Evolutionary conservation across 306 rosid species (phyloP).

Genomic region (Medicago lupulina): DNA sequence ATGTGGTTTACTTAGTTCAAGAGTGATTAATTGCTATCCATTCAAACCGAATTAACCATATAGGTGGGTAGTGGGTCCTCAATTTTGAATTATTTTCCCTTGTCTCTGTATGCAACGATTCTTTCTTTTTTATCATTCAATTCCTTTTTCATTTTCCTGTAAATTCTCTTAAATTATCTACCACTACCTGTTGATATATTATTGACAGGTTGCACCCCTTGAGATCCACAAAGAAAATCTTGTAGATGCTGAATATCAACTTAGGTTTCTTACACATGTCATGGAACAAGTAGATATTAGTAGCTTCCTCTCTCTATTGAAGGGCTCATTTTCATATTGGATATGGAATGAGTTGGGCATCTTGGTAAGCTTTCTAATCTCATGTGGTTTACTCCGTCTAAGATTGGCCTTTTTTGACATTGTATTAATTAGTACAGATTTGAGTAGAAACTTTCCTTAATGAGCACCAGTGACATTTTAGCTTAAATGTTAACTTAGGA

Average conservation of each 20-base stretch:
- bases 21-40: neutral
- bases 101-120: neutral
- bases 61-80: neutral
- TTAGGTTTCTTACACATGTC: constrained; percentile 71
- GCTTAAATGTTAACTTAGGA: constrained; percentile 2
- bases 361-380: constrained; percentile 58
- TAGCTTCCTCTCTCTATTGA: constrained; percentile 71
- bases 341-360: constrained; percentile 83
- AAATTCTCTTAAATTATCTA: constrained; percentile 15
- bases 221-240: constrained; percentile 69
- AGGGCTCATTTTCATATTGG: constrained; percentile 88
- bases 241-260: constrained; percentile 86
- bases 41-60: constrained; percentile 18
- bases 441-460: neutral
- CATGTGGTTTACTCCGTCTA: no score
- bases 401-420: neutral
- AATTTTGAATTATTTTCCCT: constrained; percentile 6
- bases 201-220: constrained; percentile 83
- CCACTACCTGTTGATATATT: constrained; percentile 1
- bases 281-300: constrained; percentile 61
- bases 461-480: constrained; percentile 9
- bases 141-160: constrained; percentile 16
- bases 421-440: constrained; percentile 21
- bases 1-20: no score
- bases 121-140: neutral